Conservation (phyloP, 2,329 filamentous ascomycete genomes). For the Paracoccidioides lutzii region DNA sequence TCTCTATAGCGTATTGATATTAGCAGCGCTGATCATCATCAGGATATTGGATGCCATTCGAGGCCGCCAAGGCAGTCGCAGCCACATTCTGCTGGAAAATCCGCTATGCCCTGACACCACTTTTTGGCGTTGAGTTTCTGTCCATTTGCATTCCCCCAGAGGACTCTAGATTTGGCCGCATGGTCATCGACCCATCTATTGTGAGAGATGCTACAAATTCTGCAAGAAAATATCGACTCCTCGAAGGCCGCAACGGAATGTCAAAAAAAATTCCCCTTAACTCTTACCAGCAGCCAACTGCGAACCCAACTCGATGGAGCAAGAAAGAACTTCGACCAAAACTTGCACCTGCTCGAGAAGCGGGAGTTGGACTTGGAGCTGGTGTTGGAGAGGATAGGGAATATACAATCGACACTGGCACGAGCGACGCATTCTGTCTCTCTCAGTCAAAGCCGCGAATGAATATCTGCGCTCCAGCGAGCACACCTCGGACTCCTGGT, state of each 20-base stretch:
- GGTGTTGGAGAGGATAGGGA: neutral
- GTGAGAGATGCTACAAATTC: conserved; percentile 14
- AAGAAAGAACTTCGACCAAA: neutral
- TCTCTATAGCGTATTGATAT: neutral
- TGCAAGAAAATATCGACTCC: conserved; percentile 12
- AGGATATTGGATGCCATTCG: conserved; percentile 96
- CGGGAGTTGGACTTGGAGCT: neutral
- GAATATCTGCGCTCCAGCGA: conserved; percentile 25
- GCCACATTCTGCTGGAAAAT: conserved; percentile 81
- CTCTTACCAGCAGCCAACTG: neutral
- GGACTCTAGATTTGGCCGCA: conserved; percentile 32
- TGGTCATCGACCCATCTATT: conserved; percentile 13
- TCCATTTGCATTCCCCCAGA: conserved; percentile 53
- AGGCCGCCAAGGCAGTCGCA: conserved; percentile 74
- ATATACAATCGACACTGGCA: neutral
- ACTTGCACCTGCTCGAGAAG: neutral
- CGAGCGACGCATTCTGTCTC: neutral
- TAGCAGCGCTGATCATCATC: conserved; percentile 9
- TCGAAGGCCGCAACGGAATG: conserved; percentile 2
- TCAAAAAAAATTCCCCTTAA: too few relatives aligned
- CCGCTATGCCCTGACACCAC: conserved; percentile 70
- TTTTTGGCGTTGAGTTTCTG: conserved; percentile 78
- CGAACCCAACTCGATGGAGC: neutral
- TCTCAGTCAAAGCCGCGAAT: neutral
- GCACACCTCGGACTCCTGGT: conserved; percentile 22